phyloP scores from a whole-genome alignment of 805 yeast genomes.

The Wickerhamiella spandovensis region DNA sequence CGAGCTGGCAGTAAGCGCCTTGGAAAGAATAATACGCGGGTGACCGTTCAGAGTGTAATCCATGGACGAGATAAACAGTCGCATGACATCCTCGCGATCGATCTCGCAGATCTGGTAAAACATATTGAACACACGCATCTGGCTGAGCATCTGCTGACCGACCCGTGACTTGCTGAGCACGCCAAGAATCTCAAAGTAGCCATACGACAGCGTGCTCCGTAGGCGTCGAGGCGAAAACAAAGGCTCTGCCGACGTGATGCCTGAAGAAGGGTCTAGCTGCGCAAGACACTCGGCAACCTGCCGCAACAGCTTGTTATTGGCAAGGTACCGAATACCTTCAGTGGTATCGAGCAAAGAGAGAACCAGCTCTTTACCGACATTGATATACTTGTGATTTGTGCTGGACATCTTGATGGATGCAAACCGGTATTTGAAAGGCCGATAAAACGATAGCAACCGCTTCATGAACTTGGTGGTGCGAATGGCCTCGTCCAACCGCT shows the following conservation, averaged over 20 bases:
- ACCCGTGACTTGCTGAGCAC: slow-evolving; percentile 42
- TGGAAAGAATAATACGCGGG: slow-evolving; percentile 49
- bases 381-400: slow-evolving; percentile 42
- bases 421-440: slow-evolving; percentile 85
- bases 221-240: slow-evolving; percentile 50
- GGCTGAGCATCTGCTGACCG: slow-evolving; percentile 59
- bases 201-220: slow-evolving; percentile 51
- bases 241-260: slow-evolving; percentile 60
- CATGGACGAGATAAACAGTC: slow-evolving; percentile 42
- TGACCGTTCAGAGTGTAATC: slow-evolving; percentile 51
- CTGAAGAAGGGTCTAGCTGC: slow-evolving; percentile 69
- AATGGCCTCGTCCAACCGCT: slow-evolving; percentile 60
- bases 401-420: slow-evolving; percentile 35
- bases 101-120: slow-evolving; percentile 42
- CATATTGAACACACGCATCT: slow-evolving; percentile 77
- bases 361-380: slow-evolving; percentile 64
- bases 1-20: slow-evolving; percentile 47
- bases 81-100: slow-evolving; percentile 17
- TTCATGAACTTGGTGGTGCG: slow-evolving; percentile 77
- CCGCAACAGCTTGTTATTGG: slow-evolving; percentile 65
- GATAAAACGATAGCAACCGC: slow-evolving; percentile 67
- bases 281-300: slow-evolving; percentile 85
- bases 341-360: slow-evolving; percentile 46
- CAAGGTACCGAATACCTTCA: slow-evolving; percentile 54
- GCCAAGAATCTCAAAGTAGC: slow-evolving; percentile 72